These are phyloP conservation scores for Berberis vulgaris DNA, from an alignment of 164 flowering plant species.

Conservation along the genomic window DNA sequence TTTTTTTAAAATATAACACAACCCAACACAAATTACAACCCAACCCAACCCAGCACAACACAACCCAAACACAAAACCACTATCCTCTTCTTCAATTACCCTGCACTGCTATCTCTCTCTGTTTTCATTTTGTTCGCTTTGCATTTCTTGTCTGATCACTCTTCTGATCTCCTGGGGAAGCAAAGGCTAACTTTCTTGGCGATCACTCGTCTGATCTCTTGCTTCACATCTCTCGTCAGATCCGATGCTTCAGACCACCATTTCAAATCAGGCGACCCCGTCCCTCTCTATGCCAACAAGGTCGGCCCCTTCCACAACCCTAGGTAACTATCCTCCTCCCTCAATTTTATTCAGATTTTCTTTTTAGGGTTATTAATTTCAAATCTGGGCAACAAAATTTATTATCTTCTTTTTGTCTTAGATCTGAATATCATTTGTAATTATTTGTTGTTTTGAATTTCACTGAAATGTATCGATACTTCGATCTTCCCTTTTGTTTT, in stretches of 20 bases:
- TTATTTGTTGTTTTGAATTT: neutral
- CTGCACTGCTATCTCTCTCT: no score
- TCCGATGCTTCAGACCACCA: slow-evolving; percentile 51
- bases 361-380: neutral
- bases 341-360: neutral
- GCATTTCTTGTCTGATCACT: neutral
- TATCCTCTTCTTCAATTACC: no score
- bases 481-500: slow-evolving; percentile 34
- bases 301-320: slow-evolving; percentile 69
- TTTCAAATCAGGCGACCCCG: slow-evolving; percentile 46
- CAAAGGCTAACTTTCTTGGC: slow-evolving; percentile 3
- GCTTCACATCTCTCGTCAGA: slow-evolving; percentile 17
- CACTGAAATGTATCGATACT: slow-evolving; percentile 36
- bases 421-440: no score
- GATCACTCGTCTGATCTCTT: slow-evolving; percentile 17
- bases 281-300: slow-evolving; percentile 68
- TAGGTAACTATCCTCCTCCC: slow-evolving; percentile 8
- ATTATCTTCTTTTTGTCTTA: neutral
- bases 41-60: no score
- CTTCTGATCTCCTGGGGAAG: neutral
- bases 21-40: no score
- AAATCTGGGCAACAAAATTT: neutral
- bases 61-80: no score
- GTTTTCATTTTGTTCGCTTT: no score
- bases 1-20: no score